Evolutionary conservation across 1,284 basidiomycete species (phyloP).

Genomic region (Fomitopsis betulina): DNA sequence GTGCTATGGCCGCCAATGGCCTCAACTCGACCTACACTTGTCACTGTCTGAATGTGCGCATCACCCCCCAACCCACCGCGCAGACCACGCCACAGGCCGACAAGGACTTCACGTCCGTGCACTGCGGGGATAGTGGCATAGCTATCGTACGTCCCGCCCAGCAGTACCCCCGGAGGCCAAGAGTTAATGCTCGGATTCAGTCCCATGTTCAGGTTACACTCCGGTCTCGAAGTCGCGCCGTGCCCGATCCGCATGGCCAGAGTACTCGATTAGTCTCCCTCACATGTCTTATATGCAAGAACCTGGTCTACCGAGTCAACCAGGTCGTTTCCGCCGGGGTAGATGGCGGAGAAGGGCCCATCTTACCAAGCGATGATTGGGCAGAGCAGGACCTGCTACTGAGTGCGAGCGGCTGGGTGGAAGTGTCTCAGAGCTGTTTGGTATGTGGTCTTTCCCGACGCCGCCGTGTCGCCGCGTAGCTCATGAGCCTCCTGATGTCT

Average conservation of each 20-base stretch:
- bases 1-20: conserved; percentile 26
- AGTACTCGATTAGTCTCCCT: conserved; percentile 57
- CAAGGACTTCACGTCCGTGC: conserved; percentile 49
- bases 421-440: conserved; percentile 59
- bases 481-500: conserved; percentile 1
- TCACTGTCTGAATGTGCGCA: conserved; percentile 67
- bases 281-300: conserved; percentile 66
- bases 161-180: background rate
- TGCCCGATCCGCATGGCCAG: conserved; percentile 34
- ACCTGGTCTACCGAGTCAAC: conserved; percentile 63
- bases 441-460: conserved; percentile 42
- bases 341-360: conserved; percentile 60
- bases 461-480: background rate
- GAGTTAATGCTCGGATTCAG: conserved; percentile 32
- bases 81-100: conserved; percentile 27
- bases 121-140: conserved; percentile 66
- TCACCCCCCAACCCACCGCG: conserved; percentile 28
- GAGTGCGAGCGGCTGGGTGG: conserved; percentile 67
- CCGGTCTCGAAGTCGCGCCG: conserved; percentile 51
- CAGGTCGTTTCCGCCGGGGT: conserved; percentile 54
- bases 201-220: conserved; percentile 67
- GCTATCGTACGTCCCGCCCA: conserved; percentile 46
- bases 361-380: conserved; percentile 71
- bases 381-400: conserved; percentile 67
- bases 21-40: conserved; percentile 39